Percentiles rank a stretch among this genome's conserved stretches.
Evolutionary conservation across 495 filamentous ascomycete species (phyloP).

Genomic region (Bacidia rubella): DNA sequence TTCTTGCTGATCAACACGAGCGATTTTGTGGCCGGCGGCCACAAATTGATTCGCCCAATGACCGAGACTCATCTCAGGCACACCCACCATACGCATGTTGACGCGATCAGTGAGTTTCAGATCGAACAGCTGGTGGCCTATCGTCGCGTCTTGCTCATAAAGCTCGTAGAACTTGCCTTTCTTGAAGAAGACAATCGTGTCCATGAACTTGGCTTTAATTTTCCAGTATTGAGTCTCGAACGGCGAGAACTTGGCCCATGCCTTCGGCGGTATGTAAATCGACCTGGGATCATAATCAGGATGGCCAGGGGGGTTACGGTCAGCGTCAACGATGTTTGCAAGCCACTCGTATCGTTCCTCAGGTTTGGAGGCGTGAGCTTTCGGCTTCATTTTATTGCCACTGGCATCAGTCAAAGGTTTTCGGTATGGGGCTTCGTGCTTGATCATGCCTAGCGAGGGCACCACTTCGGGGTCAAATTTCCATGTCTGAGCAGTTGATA

Average conservation of each 20-base stretch:
- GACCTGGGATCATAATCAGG: slow-evolving; percentile 88
- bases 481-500: slow-evolving; percentile 76
- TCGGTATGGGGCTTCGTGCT: slow-evolving; percentile 32
- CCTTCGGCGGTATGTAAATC: slow-evolving; percentile 68
- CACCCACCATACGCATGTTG: slow-evolving; percentile 98
- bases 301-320: slow-evolving; percentile 64
- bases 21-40: slow-evolving; percentile 90
- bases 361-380: slow-evolving; percentile 64
- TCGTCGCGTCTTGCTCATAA: slow-evolving; percentile 95
- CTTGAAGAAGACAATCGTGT: slow-evolving; percentile 98
- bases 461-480: slow-evolving; percentile 67
- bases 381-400: slow-evolving; percentile 48
- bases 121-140: slow-evolving; percentile 94
- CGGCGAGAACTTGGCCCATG: slow-evolving; percentile 66
- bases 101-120: slow-evolving; percentile 95
- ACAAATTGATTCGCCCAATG: slow-evolving; percentile 93
- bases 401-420: slow-evolving; percentile 9
- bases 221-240: slow-evolving; percentile 99
- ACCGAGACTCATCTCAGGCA: slow-evolving; percentile 78
- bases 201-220: slow-evolving; percentile 96
- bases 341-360: slow-evolving; percentile 82
- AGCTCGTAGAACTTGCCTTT: slow-evolving; percentile 99
- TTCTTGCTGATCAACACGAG: slow-evolving; percentile 90
- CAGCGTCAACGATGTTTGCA: slow-evolving; percentile 67
- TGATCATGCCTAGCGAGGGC: slow-evolving; percentile 33